phyloP scores from a whole-genome alignment of 306 rosid genomes.

The Crataegus laevigata region DNA sequence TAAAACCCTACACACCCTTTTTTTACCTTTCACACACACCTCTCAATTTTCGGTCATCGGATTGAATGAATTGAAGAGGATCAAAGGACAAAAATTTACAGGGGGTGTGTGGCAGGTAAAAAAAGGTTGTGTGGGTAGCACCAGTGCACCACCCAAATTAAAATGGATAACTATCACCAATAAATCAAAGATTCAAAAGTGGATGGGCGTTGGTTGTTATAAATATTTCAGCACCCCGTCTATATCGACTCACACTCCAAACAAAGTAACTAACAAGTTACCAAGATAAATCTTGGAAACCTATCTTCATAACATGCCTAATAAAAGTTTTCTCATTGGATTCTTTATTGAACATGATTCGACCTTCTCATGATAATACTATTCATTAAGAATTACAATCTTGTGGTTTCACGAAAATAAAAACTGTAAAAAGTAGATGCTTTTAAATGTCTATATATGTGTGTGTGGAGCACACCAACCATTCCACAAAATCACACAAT shows the following conservation, averaged over 20 bases:
- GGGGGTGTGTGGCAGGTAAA: too few species aligned
- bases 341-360: background rate
- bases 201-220: background rate
- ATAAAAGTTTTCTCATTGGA: background rate
- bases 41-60: too few species aligned
- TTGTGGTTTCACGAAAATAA: background rate
- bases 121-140: too few species aligned
- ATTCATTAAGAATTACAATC: background rate
- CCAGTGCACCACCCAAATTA: too few species aligned
- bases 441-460: background rate
- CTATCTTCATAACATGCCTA: background rate
- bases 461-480: background rate
- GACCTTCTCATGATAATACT: background rate
- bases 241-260: background rate
- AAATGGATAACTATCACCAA: background rate
- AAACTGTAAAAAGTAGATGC: background rate
- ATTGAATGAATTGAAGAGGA: too few species aligned
- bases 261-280: background rate
- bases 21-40: too few species aligned
- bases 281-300: background rate
- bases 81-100: too few species aligned
- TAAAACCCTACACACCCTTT: too few species aligned
- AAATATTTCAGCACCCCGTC: background rate
- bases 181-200: background rate
- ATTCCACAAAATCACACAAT: background rate